phyloP scores from a whole-genome alignment of 768 basidiomycete genomes.

The Kwoniella europaea region DNA sequence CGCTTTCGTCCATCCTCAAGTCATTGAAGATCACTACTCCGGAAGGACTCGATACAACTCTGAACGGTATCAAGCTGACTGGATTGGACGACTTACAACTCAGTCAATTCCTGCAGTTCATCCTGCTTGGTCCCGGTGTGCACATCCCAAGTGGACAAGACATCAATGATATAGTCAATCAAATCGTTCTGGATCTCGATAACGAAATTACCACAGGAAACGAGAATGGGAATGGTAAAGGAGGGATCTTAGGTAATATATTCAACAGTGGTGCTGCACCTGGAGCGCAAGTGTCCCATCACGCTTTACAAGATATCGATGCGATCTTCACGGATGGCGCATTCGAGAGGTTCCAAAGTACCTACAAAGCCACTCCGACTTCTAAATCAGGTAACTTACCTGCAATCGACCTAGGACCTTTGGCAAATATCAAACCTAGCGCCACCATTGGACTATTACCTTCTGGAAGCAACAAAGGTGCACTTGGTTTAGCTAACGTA shows the following conservation, averaged over 20 bases:
- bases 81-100: slow-evolving; percentile 1
- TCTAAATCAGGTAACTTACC: neutral
- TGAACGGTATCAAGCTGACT: slow-evolving; percentile 6
- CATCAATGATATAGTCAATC: neutral
- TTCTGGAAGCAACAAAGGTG: neutral
- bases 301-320: neutral
- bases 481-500: neutral
- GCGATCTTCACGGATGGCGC: neutral
- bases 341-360: neutral
- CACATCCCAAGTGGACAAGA: neutral
- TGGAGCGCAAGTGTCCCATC: neutral
- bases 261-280: neutral
- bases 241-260: neutral
- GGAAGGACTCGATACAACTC: slow-evolving; percentile 1
- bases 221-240: neutral
- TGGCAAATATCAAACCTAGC: neutral
- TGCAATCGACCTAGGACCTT: neutral
- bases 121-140: slow-evolving; percentile 1
- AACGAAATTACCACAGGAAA: neutral
- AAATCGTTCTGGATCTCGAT: neutral
- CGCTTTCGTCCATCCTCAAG: slow-evolving; percentile 5
- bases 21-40: slow-evolving; percentile 3
- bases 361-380: neutral
- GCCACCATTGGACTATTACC: neutral
- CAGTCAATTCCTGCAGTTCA: neutral